Conservation (phyloP, 2,329 filamentous ascomycete species). For the Apiospora rasikravindrae region DNA sequence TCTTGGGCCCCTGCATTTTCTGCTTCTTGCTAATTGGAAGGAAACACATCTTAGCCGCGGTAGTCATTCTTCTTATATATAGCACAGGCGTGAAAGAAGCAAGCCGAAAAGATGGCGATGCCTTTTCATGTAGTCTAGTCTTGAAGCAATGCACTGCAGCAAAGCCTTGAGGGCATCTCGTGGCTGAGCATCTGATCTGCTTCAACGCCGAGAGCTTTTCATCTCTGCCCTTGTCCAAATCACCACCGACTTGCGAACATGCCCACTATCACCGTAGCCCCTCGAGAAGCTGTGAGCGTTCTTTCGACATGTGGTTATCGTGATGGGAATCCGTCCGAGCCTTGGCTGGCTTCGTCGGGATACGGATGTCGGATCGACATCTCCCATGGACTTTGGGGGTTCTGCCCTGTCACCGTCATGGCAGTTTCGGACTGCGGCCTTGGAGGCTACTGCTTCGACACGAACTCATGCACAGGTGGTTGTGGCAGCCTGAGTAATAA, state of each 20-base stretch:
- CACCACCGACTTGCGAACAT: background rate
- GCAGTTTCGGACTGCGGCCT: conserved; percentile 45
- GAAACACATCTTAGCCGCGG: background rate
- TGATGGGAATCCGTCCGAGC: conserved; percentile 35
- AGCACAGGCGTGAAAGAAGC: background rate
- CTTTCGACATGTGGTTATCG: conserved; percentile 36
- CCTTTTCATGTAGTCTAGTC: background rate
- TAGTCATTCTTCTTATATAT: background rate
- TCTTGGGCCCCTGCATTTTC: background rate
- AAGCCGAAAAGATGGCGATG: background rate
- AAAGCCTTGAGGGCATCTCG: background rate
- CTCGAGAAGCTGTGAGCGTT: background rate
- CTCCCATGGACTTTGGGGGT: conserved; percentile 43
- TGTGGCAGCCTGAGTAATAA: conserved; percentile 36
- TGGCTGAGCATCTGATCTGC: background rate
- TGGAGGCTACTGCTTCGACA: conserved; percentile 41
- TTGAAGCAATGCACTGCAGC: background rate
- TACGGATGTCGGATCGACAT: conserved; percentile 45
- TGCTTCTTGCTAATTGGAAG: background rate
- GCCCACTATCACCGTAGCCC: background rate
- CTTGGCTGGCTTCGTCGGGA: conserved; percentile 39
- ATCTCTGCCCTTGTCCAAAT: background rate
- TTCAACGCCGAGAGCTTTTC: background rate
- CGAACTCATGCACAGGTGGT: conserved; percentile 36
- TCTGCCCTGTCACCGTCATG: conserved; percentile 44